These are phyloP conservation scores for Solanum piurae DNA, from an alignment of 257 asterid genomes.

Conservation along the genomic window DNA sequence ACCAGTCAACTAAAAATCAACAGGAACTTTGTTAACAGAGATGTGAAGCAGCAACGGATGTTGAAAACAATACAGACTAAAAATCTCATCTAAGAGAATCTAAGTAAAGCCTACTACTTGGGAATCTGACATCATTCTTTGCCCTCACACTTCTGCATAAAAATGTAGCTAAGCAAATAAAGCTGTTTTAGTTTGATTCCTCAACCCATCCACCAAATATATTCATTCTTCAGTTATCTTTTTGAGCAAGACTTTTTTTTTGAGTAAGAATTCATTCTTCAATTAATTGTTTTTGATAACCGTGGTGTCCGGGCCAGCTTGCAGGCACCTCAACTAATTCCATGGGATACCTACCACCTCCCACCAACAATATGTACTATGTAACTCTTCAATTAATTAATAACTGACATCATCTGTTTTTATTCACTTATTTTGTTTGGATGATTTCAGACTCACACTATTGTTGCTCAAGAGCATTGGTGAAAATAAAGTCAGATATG, in stretches of 20 bases:
- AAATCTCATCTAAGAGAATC: neutral
- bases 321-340: neutral
- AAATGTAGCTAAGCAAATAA: neutral
- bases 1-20: neutral
- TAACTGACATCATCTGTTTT: neutral
- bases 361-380: neutral
- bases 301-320: neutral
- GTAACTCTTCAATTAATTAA: neutral
- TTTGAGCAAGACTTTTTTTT: neutral
- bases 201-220: neutral
- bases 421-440: neutral
- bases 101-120: neutral
- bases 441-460: neutral
- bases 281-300: too few species aligned
- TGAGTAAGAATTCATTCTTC: neutral
- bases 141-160: neutral
- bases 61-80: neutral
- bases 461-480: neutral
- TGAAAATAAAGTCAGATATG: neutral
- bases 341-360: neutral
- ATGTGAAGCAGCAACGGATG: neutral
- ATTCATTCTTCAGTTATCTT: neutral
- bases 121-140: neutral
- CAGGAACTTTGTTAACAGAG: neutral
- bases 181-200: neutral